Conservation (phyloP, 2,329 filamentous ascomycete genomes). For the Microcyclosporella mali region DNA sequence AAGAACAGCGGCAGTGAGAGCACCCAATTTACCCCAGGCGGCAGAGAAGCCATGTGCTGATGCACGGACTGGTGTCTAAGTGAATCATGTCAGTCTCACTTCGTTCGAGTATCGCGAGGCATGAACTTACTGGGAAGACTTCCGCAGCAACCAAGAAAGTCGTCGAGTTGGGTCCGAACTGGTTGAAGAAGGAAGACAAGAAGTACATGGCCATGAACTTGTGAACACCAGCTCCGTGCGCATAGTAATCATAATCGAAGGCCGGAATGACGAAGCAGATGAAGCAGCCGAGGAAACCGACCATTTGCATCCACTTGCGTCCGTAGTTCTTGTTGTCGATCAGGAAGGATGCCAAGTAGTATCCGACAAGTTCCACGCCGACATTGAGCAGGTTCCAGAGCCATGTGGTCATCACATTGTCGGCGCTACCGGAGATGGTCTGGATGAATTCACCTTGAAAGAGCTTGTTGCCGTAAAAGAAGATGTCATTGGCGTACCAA, state of each 20-base stretch:
- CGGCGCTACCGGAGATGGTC: conserved; percentile 58
- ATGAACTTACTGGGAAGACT: conserved; percentile 61
- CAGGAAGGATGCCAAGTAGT: conserved; percentile 81
- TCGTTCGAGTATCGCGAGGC: no score
- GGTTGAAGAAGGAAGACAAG: conserved; percentile 96
- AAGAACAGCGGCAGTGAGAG: conserved; percentile 76
- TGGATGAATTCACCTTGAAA: conserved; percentile 88
- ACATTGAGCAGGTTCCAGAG: conserved; percentile 90
- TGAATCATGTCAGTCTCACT: no score
- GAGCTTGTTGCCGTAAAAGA: conserved; percentile 99
- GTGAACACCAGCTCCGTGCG: conserved; percentile 61
- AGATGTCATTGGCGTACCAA: conserved; percentile 96
- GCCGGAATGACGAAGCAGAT: conserved; percentile 87
- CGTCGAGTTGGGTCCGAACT: conserved; percentile 93
- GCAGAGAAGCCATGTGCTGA: conserved; percentile 94
- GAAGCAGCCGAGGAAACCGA: conserved; percentile 90
- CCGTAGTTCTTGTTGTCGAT: conserved; percentile 97
- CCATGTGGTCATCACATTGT: conserved; percentile 78
- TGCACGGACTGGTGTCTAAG: conserved; percentile 76
- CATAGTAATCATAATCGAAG: conserved; percentile 84
- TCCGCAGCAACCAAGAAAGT: conserved; percentile 95
- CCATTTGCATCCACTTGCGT: conserved; percentile 90
- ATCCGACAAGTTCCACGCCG: conserved; percentile 75
- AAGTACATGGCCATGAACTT: conserved; percentile 99
- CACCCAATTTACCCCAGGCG: conserved; percentile 80